Conservation (phyloP, 306 rosid species). For the Ormosia semicastrata region DNA sequence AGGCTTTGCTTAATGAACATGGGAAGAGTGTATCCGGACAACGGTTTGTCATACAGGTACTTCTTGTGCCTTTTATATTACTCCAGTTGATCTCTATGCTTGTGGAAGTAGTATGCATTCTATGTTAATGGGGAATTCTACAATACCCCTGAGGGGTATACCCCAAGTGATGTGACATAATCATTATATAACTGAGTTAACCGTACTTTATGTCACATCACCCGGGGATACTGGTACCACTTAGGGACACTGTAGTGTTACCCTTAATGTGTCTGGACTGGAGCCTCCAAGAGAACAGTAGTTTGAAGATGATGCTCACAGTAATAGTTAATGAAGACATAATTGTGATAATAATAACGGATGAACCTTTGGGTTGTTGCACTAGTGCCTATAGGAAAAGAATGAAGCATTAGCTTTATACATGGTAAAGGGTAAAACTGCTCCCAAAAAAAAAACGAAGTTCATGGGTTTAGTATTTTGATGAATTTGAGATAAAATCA, state of each 20-base stretch:
- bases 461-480: background rate
- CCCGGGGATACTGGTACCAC: too few relatives aligned
- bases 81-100: background rate
- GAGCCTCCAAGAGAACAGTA: background rate
- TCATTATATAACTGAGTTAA: too few relatives aligned
- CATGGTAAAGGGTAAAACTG: background rate
- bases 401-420: background rate
- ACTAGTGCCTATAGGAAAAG: background rate
- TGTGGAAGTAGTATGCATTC: background rate
- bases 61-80: background rate
- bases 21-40: slow-evolving; percentile 83
- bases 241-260: too few relatives aligned
- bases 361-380: background rate
- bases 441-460: background rate
- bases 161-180: too few relatives aligned
- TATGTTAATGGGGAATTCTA: background rate
- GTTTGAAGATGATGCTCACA: background rate
- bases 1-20: slow-evolving; percentile 80
- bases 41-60: slow-evolving; percentile 83
- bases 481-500: background rate
- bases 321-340: background rate
- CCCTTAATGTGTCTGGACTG: background rate
- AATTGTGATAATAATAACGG: background rate
- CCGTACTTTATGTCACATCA: too few relatives aligned
- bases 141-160: too few relatives aligned